Evolutionary conservation across 306 rosid species (phyloP).

Genomic region (Erythrophleum fordii): DNA sequence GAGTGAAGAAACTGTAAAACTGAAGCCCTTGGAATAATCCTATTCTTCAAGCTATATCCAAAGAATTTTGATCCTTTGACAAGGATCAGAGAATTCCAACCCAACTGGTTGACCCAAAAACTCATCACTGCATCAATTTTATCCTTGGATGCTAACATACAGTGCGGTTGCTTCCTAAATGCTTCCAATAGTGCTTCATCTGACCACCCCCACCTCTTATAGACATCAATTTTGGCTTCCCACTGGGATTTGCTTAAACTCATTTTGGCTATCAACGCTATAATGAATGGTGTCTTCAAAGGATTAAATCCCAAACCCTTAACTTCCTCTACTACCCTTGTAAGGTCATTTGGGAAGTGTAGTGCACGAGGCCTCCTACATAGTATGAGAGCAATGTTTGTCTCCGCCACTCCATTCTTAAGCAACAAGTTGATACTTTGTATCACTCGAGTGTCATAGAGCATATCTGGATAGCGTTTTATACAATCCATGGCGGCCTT

Average conservation of each 20-base stretch:
- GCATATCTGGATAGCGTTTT: not conserved
- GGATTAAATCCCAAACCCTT: slow-evolving; percentile 52
- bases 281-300: slow-evolving; percentile 13
- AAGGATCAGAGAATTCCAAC: slow-evolving; percentile 38
- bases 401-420: slow-evolving; percentile 1
- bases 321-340: slow-evolving; percentile 28
- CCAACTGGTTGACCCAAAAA: slow-evolving; percentile 48
- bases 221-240: slow-evolving; percentile 47
- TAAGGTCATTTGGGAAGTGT: not conserved
- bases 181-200: slow-evolving; percentile 45
- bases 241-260: slow-evolving; percentile 38
- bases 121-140: slow-evolving; percentile 50
- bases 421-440: not conserved
- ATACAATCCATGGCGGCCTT: not conserved
- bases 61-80: not conserved
- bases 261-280: slow-evolving; percentile 43
- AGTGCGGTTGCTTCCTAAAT: slow-evolving; percentile 49
- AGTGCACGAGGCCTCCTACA: not conserved
- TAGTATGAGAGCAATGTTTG: not conserved
- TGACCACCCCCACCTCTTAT: slow-evolving; percentile 65
- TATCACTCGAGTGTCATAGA: not conserved
- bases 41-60: slow-evolving; percentile 46
- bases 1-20: slow-evolving; percentile 40
- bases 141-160: slow-evolving; percentile 40
- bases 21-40: slow-evolving; percentile 53